These are phyloP conservation scores for Solanum pimpinellifolium DNA, from an alignment of 257 asterid species.

Conservation along the genomic window DNA sequence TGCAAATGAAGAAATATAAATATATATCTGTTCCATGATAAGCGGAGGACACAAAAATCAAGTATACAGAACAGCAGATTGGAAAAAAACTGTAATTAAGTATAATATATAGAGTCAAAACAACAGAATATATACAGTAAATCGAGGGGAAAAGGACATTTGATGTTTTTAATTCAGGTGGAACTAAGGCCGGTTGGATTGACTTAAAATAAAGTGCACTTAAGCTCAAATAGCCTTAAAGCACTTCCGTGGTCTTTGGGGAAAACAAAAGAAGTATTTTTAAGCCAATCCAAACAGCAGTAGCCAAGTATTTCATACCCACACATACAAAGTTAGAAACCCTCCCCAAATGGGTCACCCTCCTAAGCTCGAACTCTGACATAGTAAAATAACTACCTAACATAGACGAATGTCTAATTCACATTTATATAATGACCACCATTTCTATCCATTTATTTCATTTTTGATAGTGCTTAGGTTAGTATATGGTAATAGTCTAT, in stretches of 20 bases:
- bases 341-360: background rate
- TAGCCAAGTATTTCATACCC: background rate
- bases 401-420: background rate
- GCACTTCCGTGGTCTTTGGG: too few relatives aligned
- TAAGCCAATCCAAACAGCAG: background rate
- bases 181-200: too few relatives aligned
- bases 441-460: background rate
- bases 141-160: too few relatives aligned
- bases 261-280: too few relatives aligned
- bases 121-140: too few relatives aligned
- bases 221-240: too few relatives aligned
- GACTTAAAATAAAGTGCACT: too few relatives aligned
- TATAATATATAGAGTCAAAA: too few relatives aligned
- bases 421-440: background rate
- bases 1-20: background rate
- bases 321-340: background rate
- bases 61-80: background rate
- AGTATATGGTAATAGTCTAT: background rate
- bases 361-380: background rate
- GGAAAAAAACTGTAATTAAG: too few relatives aligned
- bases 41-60: background rate
- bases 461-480: background rate
- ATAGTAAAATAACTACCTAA: background rate
- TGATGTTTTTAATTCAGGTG: too few relatives aligned
- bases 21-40: background rate